Base-by-base conservation (phyloP, 2,329 filamentous ascomycete genomes). In the Aureobasidium subglaciale region DNA sequence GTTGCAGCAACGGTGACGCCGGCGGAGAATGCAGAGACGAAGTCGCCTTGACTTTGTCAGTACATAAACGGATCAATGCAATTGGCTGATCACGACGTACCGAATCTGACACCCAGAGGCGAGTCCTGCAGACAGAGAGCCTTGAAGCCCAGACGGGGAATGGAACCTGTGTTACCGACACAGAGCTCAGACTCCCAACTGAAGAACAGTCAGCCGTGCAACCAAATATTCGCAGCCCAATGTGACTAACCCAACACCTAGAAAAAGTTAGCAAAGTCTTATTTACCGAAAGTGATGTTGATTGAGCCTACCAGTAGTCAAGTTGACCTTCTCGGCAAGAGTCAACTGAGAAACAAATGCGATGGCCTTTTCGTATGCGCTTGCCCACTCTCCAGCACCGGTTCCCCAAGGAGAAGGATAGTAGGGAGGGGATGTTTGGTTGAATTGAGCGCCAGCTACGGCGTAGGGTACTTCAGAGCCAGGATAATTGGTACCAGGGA, bases 341-440 rank as follows among this genome's bases (percentile, higher is more conserved):
- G 90, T 95, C 71, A 96, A 73, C 67, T 90, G 84, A 9, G 86
- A 86, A 42, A 96, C 90, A 64, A 96, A 92, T 2, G 78, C 81
- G 62, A 81, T 83, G 1, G 91, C 91, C 69, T 87, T 85, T 18
- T 72, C 74, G 63, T 95, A 91, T 35, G 90, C 89, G 6, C 83
- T 80, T 54, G 81, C 78, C 90, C 90, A 96, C 41, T 80, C 74
- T 10, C 87, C 87, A 5, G 81, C 69, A 16, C 88, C 86, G 60
- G 87, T 81, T 73, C 86, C 86, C 89, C 90, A 95, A 74, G 90
- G 90, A 25, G 88, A 91, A 1, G 90, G 90, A 66, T 96, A 96
- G 66, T 80, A 81, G 2, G 89, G 87, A 41, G 81, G 81, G 22
- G 81, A 84, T 46, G 68, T 67, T 54, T 68, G 64, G 48, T 63